Evolutionary conservation across 805 yeast genomes (phyloP).

Genomic region (Metschnikowia amazonensis): DNA sequence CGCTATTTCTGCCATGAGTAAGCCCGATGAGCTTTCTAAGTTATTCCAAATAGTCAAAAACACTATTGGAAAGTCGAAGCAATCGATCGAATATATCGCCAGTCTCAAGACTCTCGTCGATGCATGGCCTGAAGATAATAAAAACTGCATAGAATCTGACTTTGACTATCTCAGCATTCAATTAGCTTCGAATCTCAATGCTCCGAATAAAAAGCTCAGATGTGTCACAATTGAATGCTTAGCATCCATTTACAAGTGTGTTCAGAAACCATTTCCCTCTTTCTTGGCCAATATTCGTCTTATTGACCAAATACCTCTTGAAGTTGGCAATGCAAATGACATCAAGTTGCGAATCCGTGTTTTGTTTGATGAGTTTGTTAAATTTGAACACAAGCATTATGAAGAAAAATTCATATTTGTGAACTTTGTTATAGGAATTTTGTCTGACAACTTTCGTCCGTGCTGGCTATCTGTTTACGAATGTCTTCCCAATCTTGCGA

Average conservation of each 20-base stretch:
- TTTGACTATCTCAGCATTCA: neutral
- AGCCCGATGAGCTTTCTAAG: neutral
- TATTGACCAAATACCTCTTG: slow-evolving; percentile 71
- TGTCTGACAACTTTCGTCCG: slow-evolving; percentile 77
- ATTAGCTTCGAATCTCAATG: slow-evolving; percentile 1
- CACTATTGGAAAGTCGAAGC: neutral
- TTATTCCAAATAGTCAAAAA: neutral
- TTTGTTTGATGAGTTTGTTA: slow-evolving; percentile 43
- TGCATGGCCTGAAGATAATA: neutral
- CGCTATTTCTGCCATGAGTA: neutral
- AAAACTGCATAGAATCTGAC: neutral
- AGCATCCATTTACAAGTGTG: slow-evolving; percentile 23
- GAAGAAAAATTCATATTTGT: slow-evolving; percentile 1
- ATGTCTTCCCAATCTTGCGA: slow-evolving; percentile 45
- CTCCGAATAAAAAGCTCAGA: slow-evolving; percentile 1
- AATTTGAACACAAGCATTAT: slow-evolving; percentile 1
- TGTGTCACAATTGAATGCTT: slow-evolving; percentile 46
- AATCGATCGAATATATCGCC: neutral
- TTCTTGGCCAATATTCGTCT: slow-evolving; percentile 39
- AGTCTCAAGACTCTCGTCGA: neutral
- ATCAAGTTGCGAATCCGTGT: slow-evolving; percentile 64
- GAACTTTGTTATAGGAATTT: slow-evolving; percentile 50
- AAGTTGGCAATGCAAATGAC: slow-evolving; percentile 69
- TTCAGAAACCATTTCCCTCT: slow-evolving; percentile 28
- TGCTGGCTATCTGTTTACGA: slow-evolving; percentile 76